Base-by-base conservation (phyloP, 1,284 basidiomycete species). In the Leccinum pallidistipes region DNA sequence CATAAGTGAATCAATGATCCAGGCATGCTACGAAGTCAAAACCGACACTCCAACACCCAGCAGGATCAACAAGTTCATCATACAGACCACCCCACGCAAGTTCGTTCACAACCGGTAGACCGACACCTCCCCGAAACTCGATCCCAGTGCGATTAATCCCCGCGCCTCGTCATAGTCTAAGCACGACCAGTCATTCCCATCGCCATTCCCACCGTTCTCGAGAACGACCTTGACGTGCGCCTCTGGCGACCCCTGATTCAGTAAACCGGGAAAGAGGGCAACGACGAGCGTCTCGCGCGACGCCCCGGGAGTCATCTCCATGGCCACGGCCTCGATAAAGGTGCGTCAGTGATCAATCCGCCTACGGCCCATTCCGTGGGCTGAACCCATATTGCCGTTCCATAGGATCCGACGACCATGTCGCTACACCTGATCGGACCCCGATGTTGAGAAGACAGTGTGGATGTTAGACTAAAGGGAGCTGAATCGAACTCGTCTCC, bases 321-420 rank as follows among this genome's bases (percentile, higher is more conserved):
- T 60, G 11, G 88, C 60, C 16, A 67, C 62, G 10, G 62, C 60
- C n/a, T 69, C 67, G 21, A 69, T 56, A 8, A 64, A 66, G 47
- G 58, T 66, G 27, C 61, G 14, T 67, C 65, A 21, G 64, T 57
- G 52, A 76, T 62, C 57, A 81, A 69, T 7, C 80, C 80, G 0
- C 66, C 71, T 11, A 64, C 65, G 1, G 78, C 74, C 51, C 76
- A 74, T 60, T 82, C 77, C 47, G 75, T 78, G 3, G 86, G 86
- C 59, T 81, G 80, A 24, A 87, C 79, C 85, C 86, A 88, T 5
- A 83, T 72, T 3, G 85, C 84, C 0, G 85, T 86, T 3, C 84
- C 83, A 57, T 79, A 74, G 10, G 72, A 69, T 1, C 86, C 86
- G 24, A 87, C 76, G 12, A 79, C 68, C 62, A 88, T 77, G 59